phyloP scores from a whole-genome alignment of 2,329 filamentous ascomycete genomes.

The Pseudocercospora musae region DNA sequence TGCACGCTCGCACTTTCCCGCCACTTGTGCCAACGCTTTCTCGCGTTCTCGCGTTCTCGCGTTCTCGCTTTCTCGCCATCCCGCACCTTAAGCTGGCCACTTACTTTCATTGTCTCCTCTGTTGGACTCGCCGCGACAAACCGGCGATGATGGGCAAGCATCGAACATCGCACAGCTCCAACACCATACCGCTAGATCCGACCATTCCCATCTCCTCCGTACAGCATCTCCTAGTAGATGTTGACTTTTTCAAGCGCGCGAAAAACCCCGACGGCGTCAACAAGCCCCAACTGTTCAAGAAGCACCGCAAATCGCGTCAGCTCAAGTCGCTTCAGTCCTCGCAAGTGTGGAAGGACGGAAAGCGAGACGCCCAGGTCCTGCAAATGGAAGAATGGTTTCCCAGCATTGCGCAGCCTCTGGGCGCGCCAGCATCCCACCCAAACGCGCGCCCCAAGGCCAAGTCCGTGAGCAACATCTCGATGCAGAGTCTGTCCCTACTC shows the following conservation, averaged over 20 bases:
- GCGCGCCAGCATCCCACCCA: neutral
- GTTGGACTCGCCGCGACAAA: neutral
- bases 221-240: constrained; percentile 6
- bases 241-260: neutral
- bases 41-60: neutral
- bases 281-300: constrained; percentile 4
- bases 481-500: neutral
- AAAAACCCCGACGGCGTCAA: constrained; percentile 5
- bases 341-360: constrained; percentile 11
- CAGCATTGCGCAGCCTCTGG: constrained; percentile 2
- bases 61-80: neutral
- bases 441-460: neutral
- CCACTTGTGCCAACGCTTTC: neutral
- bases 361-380: constrained; percentile 12
- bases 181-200: constrained; percentile 6
- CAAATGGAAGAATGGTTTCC: constrained; percentile 22
- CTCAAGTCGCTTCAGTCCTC: constrained; percentile 12
- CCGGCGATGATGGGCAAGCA: neutral
- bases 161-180: neutral
- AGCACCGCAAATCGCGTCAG: constrained; percentile 11
- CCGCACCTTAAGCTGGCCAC: neutral
- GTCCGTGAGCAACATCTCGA: neutral
- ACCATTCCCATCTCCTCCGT: constrained; percentile 10
- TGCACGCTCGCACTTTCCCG: neutral
- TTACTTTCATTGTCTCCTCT: neutral